phyloP scores from a whole-genome alignment of 495 filamentous ascomycete genomes.

The Penicillium desertorum region DNA sequence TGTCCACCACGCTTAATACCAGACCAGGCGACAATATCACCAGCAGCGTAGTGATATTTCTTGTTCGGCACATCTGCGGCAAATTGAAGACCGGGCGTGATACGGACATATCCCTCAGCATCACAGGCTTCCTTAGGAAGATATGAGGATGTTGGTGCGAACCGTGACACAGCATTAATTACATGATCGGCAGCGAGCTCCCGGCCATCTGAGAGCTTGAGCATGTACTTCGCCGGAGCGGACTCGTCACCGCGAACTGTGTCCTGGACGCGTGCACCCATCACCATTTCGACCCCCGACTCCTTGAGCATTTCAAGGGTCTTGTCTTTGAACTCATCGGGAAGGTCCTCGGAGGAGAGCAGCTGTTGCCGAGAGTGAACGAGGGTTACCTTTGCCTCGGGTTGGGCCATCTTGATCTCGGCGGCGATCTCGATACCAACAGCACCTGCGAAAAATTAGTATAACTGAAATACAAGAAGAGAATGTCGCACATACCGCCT shows the following conservation, averaged over 20 bases:
- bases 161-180: slow-evolving; percentile 53
- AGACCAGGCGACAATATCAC: slow-evolving; percentile 15
- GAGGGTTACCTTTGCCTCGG: slow-evolving; percentile 52
- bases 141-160: slow-evolving; percentile 48
- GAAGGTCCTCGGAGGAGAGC: slow-evolving; percentile 58
- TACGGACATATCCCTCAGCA: slow-evolving; percentile 50
- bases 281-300: slow-evolving; percentile 46
- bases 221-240: slow-evolving; percentile 28
- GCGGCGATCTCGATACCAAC: slow-evolving; percentile 64
- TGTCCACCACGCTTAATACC: slow-evolving; percentile 7
- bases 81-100: slow-evolving; percentile 44
- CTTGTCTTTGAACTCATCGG: slow-evolving; percentile 54
- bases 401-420: slow-evolving; percentile 54
- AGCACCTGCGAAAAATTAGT: slow-evolving; percentile 39
- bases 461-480: slow-evolving; percentile 5
- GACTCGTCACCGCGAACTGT: slow-evolving; percentile 27
- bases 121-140: slow-evolving; percentile 47
- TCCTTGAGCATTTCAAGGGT: slow-evolving; percentile 47
- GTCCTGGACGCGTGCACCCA: slow-evolving; percentile 4
- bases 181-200: slow-evolving; percentile 50
- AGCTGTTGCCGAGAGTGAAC: slow-evolving; percentile 58
- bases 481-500: not conserved
- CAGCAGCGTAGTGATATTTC: slow-evolving; percentile 49
- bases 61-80: slow-evolving; percentile 38
- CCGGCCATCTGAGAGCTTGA: slow-evolving; percentile 53